phyloP scores from a whole-genome alignment of 495 filamentous ascomycete genomes.

The Lasiosphaeria hispida region DNA sequence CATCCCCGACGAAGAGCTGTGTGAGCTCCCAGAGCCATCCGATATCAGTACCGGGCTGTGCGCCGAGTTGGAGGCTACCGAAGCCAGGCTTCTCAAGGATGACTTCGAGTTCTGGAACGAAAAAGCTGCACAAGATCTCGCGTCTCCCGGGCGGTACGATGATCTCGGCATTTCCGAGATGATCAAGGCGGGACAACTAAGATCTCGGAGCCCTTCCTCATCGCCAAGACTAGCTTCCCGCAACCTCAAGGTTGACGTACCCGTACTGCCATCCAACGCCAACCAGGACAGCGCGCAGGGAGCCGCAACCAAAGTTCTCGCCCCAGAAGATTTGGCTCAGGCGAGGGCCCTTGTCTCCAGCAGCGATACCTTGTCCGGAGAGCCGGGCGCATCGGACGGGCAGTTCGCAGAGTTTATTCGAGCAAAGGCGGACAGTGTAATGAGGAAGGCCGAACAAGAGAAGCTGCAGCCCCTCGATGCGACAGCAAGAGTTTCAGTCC shows the following conservation, averaged over 20 bases:
- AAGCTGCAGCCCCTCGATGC: conserved; percentile 58
- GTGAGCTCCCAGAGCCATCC: conserved; percentile 53
- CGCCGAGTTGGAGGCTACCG: conserved; percentile 47
- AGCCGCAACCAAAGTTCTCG: conserved; percentile 20
- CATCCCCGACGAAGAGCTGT: conserved; percentile 45
- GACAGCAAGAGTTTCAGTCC: conserved; percentile 54
- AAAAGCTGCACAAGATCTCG: neutral
- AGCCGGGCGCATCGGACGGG: conserved; percentile 31
- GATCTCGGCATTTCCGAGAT: conserved; percentile 24
- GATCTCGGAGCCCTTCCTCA: neutral
- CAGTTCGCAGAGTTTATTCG: conserved; percentile 44
- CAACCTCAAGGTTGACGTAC: conserved; percentile 26
- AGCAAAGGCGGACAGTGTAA: conserved; percentile 43
- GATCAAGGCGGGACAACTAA: conserved; percentile 24
- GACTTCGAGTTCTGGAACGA: conserved; percentile 24
- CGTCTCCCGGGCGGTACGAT: conserved; percentile 20
- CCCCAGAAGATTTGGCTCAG: conserved; percentile 14
- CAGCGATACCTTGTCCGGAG: conserved; percentile 15
- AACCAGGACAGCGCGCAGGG: neutral
- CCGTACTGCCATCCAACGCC: conserved; percentile 18
- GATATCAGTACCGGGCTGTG: conserved; percentile 45
- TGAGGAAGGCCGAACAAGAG: conserved; percentile 56
- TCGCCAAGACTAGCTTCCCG: conserved; percentile 13
- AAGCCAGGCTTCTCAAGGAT: conserved; percentile 28
- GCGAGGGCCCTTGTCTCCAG: conserved; percentile 24